A percentile compares a stretch with the other conserved stretches of the same genome.
These are phyloP conservation scores for Ustilago hordei DNA, from an alignment of 1,284 basidiomycete genomes.

Conservation along the genomic window DNA sequence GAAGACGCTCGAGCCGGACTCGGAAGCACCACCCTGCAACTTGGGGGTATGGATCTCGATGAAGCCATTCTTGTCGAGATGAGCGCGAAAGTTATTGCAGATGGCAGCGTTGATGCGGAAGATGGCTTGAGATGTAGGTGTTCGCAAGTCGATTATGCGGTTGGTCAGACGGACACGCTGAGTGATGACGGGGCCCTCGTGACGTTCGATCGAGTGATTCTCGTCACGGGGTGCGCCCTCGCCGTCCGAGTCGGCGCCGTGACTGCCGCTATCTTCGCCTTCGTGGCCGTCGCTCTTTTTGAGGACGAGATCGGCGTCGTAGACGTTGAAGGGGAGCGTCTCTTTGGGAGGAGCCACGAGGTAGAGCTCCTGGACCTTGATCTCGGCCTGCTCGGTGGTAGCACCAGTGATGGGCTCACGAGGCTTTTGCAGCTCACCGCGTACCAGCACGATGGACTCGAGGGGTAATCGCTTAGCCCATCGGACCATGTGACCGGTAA, in stretches of 20 bases:
- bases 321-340: conserved; percentile 63
- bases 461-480: conserved; percentile 62
- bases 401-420: conserved; percentile 59
- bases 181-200: conserved; percentile 50
- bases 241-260: conserved; percentile 26
- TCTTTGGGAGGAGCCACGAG: conserved; percentile 54
- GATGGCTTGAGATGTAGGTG: conserved; percentile 62
- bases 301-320: conserved; percentile 60
- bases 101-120: conserved; percentile 65
- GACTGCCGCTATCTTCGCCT: conserved; percentile 16
- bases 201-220: conserved; percentile 35
- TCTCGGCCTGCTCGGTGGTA: conserved; percentile 56
- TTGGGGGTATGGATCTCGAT: conserved; percentile 67
- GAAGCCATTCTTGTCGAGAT: conserved; percentile 55
- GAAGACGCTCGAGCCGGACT: conserved; percentile 65
- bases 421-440: conserved; percentile 57
- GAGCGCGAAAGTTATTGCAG: conserved; percentile 62
- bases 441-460: conserved; percentile 62
- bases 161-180: conserved; percentile 63
- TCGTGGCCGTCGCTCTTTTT: conserved; percentile 51
- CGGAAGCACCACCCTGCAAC: conserved; percentile 65
- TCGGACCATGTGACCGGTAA: conserved; percentile 63
- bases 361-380: conserved; percentile 59
- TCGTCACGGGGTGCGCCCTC: conserved; percentile 33
- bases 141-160: conserved; percentile 64